Evolutionary conservation across 805 yeast genomes (phyloP).

Genomic region (Wickerhamomyces bisporus): DNA sequence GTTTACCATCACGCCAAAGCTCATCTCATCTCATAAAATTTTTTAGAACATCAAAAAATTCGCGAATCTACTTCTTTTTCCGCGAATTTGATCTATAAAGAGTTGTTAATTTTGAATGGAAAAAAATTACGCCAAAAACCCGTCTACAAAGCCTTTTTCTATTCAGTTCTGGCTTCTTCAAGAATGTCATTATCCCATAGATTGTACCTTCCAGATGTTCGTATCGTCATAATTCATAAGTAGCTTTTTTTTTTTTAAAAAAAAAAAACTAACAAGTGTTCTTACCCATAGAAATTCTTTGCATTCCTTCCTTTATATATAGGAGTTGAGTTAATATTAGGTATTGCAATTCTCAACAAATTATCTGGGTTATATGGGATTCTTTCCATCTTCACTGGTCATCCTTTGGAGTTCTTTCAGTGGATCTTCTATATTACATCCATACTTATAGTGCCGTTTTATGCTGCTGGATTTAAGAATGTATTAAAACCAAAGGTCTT

Average conservation of each 20-base stretch:
- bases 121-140: too few relatives aligned
- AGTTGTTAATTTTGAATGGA: too few relatives aligned
- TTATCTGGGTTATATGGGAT: constrained; percentile 87
- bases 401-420: constrained; percentile 75
- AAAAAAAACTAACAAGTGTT: constrained; percentile 7
- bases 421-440: constrained; percentile 75
- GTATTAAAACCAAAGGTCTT: constrained; percentile 53
- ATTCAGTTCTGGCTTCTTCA: too few relatives aligned
- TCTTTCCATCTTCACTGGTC: constrained; percentile 82
- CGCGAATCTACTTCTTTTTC: too few relatives aligned
- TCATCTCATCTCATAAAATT: too few relatives aligned
- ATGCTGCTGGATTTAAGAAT: constrained; percentile 49
- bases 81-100: too few relatives aligned
- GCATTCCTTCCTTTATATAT: constrained; percentile 71
- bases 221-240: too few relatives aligned
- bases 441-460: constrained; percentile 56
- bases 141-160: too few relatives aligned
- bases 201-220: constrained; percentile 12
- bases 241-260: too few relatives aligned
- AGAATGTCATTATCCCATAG: constrained; percentile 8
- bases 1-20: too few relatives aligned
- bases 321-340: constrained; percentile 80
- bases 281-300: constrained; percentile 48
- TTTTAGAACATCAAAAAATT: too few relatives aligned
- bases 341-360: constrained; percentile 76